Conservation (phyloP, 306 rosid species). For the Ormosia semicastrata region DNA sequence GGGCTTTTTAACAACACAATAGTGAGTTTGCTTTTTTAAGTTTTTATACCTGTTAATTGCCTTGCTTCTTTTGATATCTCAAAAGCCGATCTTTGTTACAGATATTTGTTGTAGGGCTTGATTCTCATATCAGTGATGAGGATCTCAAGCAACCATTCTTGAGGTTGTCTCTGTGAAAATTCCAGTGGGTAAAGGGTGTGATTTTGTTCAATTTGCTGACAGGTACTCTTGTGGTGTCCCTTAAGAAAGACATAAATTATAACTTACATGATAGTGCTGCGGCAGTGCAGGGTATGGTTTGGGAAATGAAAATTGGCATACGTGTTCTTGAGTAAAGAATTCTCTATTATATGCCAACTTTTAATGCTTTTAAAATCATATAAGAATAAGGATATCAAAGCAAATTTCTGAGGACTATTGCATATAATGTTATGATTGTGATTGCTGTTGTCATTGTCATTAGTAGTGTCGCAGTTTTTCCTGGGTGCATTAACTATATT, state of each 20-base stretch:
- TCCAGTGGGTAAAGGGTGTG: constrained; percentile 94
- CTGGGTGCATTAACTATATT: background rate
- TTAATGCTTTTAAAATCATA: background rate
- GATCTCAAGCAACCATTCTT: constrained; percentile 85
- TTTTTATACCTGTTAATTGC: constrained; percentile 3
- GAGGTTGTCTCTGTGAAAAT: constrained; percentile 90
- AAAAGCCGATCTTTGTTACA: constrained; percentile 33
- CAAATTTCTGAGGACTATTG: background rate
- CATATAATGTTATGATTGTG: background rate
- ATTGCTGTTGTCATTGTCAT: background rate
- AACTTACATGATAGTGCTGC: constrained; percentile 15
- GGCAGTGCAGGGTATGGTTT: background rate
- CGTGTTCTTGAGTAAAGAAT: constrained; percentile 18
- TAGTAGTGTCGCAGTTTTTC: background rate
- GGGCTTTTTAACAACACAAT: constrained; percentile 82
- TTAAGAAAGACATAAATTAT: background rate
- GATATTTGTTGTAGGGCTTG: constrained; percentile 99
- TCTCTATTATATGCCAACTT: background rate
- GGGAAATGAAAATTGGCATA: background rate
- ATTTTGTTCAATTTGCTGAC: constrained; percentile 92
- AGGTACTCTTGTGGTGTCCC: constrained; percentile 50
- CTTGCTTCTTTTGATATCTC: constrained; percentile 5
- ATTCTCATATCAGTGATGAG: constrained; percentile 86
- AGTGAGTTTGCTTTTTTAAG: constrained; percentile 48
- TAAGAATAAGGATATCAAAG: background rate